Percentiles rank a stretch among this genome's conserved stretches.
Conservation (phyloP, 2,329 filamentous ascomycete genomes). For the Botrytis byssoidea region DNA sequence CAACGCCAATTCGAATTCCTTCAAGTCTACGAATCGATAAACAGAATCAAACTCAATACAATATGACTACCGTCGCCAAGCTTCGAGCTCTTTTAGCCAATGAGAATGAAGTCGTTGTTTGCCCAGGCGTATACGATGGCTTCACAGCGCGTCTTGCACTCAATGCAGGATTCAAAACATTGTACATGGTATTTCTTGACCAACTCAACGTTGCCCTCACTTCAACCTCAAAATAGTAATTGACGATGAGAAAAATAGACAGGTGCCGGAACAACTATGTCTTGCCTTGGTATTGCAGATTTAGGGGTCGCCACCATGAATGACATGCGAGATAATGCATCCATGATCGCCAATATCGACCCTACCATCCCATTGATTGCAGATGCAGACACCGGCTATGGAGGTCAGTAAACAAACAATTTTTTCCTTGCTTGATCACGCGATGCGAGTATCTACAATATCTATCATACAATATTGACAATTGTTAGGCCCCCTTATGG, state of each 20-base stretch:
- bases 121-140: constrained; percentile 68
- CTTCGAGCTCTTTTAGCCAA: constrained; percentile 22
- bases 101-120: constrained; percentile 48
- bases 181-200: constrained; percentile 55
- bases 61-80: constrained; percentile 14
- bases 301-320: constrained; percentile 51
- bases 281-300: constrained; percentile 49
- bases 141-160: constrained; percentile 63
- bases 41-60: not conserved
- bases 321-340: constrained; percentile 53
- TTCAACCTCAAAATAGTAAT: not conserved
- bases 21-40: not conserved
- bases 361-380: constrained; percentile 49
- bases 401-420: constrained; percentile 35
- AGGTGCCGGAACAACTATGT: constrained; percentile 50
- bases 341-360: constrained; percentile 52
- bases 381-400: constrained; percentile 55
- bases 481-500: constrained; percentile 42
- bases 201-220: not conserved
- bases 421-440: not conserved
- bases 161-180: constrained; percentile 58
- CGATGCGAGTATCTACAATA: not conserved
- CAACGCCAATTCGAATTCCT: not conserved
- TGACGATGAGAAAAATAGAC: constrained; percentile 40
- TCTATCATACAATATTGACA: not conserved